Evolutionary conservation across 345 rosid genomes (phyloP).

Genomic region (Dovyalis caffra): DNA sequence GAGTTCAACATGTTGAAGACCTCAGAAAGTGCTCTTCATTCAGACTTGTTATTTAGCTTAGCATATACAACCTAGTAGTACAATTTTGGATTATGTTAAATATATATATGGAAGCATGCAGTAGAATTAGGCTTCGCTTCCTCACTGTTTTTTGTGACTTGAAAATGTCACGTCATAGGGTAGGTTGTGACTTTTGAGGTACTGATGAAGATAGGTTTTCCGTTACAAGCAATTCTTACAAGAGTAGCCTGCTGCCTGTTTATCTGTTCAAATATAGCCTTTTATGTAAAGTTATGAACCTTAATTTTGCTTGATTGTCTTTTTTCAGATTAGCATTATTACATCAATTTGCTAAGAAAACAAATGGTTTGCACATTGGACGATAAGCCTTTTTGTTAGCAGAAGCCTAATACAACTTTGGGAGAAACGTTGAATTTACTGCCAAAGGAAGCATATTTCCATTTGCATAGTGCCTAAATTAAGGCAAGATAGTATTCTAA

Average conservation of each 20-base stretch:
- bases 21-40: background rate
- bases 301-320: background rate
- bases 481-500: no score
- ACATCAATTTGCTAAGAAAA: no score
- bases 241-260: background rate
- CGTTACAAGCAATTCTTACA: background rate
- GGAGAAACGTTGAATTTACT: no score
- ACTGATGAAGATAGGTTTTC: background rate
- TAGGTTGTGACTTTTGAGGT: conserved; percentile 6
- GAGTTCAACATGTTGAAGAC: background rate
- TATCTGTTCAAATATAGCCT: background rate
- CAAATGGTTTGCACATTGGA: no score
- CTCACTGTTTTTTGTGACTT: background rate
- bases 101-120: background rate
- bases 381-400: no score
- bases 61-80: background rate
- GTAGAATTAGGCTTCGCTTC: background rate
- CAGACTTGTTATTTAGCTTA: background rate
- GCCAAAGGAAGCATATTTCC: no score
- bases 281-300: background rate
- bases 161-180: background rate
- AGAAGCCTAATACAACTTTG: no score
- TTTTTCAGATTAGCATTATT: background rate
- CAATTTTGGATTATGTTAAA: background rate
- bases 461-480: no score